Evolutionary conservation across 306 rosid genomes (phyloP).

Genomic region (Cucurbita pepo): DNA sequence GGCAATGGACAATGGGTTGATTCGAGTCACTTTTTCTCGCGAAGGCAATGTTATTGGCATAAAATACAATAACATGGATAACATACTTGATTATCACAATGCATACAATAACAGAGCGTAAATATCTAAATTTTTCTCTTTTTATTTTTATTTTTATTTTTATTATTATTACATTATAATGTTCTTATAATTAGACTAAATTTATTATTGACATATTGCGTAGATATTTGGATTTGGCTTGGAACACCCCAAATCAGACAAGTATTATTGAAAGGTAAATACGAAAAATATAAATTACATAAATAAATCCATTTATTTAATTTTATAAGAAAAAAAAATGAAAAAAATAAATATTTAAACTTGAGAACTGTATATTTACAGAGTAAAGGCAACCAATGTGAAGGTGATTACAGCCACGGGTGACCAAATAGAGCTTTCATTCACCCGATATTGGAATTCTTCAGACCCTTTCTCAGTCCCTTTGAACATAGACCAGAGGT

Average conservation of each 20-base stretch:
- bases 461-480: conserved; percentile 18
- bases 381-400: conserved; percentile 24
- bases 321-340: not conserved
- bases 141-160: not conserved
- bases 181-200: no score
- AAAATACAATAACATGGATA: conserved; percentile 25
- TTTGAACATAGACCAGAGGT: conserved; percentile 58
- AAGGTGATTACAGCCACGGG: conserved; percentile 9
- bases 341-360: not conserved
- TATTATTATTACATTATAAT: no score
- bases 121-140: not conserved
- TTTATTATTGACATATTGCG: not conserved
- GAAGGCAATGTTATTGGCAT: conserved; percentile 35
- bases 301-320: not conserved
- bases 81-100: conserved; percentile 24
- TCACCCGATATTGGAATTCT: conserved; percentile 27
- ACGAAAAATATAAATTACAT: no score
- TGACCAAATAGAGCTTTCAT: conserved; percentile 56
- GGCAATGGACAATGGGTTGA: not conserved
- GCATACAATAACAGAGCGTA: conserved; percentile 38
- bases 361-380: conserved; percentile 4
- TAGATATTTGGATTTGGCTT: conserved; percentile 58
- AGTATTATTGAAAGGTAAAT: conserved; percentile 22
- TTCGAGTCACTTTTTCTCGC: not conserved
- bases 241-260: conserved; percentile 17